Percentiles rank a stretch among this genome's conserved stretches.
Evolutionary conservation across 2,329 filamentous ascomycete species (phyloP).

Genomic region (Venturia aucupariae): DNA sequence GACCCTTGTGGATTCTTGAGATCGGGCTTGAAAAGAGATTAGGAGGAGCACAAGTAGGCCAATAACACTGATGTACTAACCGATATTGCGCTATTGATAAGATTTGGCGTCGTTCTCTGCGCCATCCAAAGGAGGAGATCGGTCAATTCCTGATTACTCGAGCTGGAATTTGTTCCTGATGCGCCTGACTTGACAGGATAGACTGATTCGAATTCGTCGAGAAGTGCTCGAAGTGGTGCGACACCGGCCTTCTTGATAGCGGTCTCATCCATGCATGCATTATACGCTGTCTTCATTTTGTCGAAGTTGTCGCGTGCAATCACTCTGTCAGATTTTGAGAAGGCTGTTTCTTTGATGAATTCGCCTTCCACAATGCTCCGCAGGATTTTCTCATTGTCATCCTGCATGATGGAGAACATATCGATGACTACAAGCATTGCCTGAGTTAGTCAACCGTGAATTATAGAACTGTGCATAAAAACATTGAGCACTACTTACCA

Average conservation of each 20-base stretch:
- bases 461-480: not conserved
- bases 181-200: slow-evolving; percentile 16
- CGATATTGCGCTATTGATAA: not conserved
- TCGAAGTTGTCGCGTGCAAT: slow-evolving; percentile 53
- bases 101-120: not conserved
- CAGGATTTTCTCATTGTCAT: not conserved
- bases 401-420: slow-evolving; percentile 2
- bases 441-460: not conserved
- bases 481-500: not conserved
- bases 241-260: slow-evolving; percentile 46
- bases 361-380: slow-evolving; percentile 9
- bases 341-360: slow-evolving; percentile 1
- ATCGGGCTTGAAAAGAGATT: not conserved
- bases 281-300: slow-evolving; percentile 55
- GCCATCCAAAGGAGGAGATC: not conserved
- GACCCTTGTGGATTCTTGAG: not conserved
- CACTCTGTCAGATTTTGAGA: not conserved
- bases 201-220: slow-evolving; percentile 31
- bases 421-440: not conserved
- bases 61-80: not conserved
- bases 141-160: slow-evolving; percentile 2
- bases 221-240: slow-evolving; percentile 45
- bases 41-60: not conserved
- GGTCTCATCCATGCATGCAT: slow-evolving; percentile 56
- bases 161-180: not conserved